Base-by-base conservation (phyloP, 1,284 basidiomycete species). In the Cerrena zonata region DNA sequence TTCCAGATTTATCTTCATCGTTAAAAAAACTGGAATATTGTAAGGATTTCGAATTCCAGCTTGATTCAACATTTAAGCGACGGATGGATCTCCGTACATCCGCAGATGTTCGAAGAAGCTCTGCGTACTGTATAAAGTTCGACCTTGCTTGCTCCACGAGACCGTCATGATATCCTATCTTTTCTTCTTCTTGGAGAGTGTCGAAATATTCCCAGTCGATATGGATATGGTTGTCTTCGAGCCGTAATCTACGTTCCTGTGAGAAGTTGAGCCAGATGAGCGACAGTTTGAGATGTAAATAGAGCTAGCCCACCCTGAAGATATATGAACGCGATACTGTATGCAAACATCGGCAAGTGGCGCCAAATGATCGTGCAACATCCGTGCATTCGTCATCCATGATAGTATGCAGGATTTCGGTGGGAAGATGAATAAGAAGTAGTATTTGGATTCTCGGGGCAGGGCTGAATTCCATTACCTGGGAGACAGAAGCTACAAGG, bases 371-470 rank as follows among this genome's bases (percentile, higher is more conserved):
- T 15, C 34, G 10, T 10, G 47, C 47, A 27, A 13, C 5, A 36
- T 37, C 30, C 4, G 21, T n/a, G 30, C 22, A 23, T 5, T 4
- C 25, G n/a, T 12, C 23, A 5, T 48, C 36, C 19, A 48, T 23
- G 11, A 48, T 40, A 11, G 7, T 24, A 23, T 39, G 34, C 4
- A 48, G 15, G 15, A 48, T 5, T 40, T 48, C 47, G 5, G 47
- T 30, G 4, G 47, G 47, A 4, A 48, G 30, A 48, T 48, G 7
- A 18, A 4, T 5, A 12, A 48, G n/a, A 5, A 12, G 21, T 7
- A 48, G 18, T 22, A 4, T 40, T 21, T 48, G 47, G 21, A 48
- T 13, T n/a, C 11, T 48, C 7, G 47, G 47, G 13, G n/a, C 22
- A 19, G 45, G 45, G n/a, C n/a, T n/a, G n/a, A n/a, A n/a, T n/a